These are phyloP conservation scores for Pythium brachiatum DNA, from an alignment of 352 stramenopile genomes.

Conservation along the genomic window DNA sequence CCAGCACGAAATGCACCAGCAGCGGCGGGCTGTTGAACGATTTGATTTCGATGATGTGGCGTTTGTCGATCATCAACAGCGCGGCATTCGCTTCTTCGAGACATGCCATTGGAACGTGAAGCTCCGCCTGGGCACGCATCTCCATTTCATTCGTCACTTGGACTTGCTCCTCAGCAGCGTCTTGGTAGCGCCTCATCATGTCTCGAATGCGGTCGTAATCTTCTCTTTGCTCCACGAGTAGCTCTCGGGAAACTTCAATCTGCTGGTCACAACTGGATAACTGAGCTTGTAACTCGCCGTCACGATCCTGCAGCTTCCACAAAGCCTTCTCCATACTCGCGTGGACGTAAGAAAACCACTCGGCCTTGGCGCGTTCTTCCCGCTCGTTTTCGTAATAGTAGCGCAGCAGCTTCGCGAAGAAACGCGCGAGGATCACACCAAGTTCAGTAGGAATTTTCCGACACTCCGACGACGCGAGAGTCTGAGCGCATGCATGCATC, in stretches of 20 bases:
- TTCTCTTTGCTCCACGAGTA: constrained; percentile 37
- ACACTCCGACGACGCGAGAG: constrained; percentile 2
- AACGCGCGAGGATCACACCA: constrained; percentile 7
- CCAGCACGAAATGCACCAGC: constrained; percentile 67
- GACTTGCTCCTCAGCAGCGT: constrained; percentile 58
- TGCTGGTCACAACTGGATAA: constrained; percentile 27
- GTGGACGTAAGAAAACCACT: constrained; percentile 31
- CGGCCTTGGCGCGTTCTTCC: constrained; percentile 11
- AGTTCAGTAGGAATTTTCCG: constrained; percentile 13
- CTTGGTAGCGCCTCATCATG: constrained; percentile 63
- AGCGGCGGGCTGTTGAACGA: constrained; percentile 72
- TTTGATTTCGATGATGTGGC: constrained; percentile 82
- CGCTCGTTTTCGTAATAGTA: constrained; percentile 16
- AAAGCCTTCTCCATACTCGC: constrained; percentile 35
- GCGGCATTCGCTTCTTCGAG: constrained; percentile 68
- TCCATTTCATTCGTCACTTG: constrained; percentile 66
- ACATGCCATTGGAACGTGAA: constrained; percentile 55
- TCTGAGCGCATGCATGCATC: constrained; percentile 20
- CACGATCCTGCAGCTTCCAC: constrained; percentile 35
- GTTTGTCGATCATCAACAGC: constrained; percentile 61
- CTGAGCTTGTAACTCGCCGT: constrained; percentile 21
- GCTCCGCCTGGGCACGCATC: constrained; percentile 43
- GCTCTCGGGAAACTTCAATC: constrained; percentile 27
- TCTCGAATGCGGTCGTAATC: constrained; percentile 44
- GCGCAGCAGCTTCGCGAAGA: constrained; percentile 26